A percentile compares a stretch with the other conserved stretches of the same genome.
These are phyloP conservation scores for Entomortierella parvispora DNA, from an alignment of 192 early-diverging fungal genomes.

Conservation along the genomic window DNA sequence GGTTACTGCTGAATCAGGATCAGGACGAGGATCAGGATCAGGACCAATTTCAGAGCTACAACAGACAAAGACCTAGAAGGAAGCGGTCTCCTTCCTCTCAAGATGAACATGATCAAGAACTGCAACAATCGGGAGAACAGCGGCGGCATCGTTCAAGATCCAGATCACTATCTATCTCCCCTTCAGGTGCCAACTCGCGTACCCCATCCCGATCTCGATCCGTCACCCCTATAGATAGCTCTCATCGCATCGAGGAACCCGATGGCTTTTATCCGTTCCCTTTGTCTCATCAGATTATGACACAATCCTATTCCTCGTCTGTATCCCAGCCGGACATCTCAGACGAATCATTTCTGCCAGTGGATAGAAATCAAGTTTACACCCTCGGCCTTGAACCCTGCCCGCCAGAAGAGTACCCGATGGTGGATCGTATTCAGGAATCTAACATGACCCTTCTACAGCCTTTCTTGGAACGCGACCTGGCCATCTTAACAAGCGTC, in stretches of 20 bases:
- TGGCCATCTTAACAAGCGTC: constrained; percentile 22
- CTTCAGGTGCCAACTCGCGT: constrained; percentile 1
- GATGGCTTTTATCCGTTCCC: not conserved
- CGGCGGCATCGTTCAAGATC: constrained; percentile 14
- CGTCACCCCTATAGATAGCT: constrained; percentile 39
- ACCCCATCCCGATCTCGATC: constrained; percentile 17
- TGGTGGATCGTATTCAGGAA: constrained; percentile 11
- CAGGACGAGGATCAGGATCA: too few species aligned
- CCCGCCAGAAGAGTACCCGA: constrained; percentile 6
- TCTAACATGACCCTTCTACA: constrained; percentile 8
- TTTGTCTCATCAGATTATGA: too few species aligned
- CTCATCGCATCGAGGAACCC: constrained; percentile 16
- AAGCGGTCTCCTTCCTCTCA: not conserved
- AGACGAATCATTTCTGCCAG: not conserved
- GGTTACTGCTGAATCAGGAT: too few species aligned
- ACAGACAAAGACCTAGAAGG: too few species aligned
- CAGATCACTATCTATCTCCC: constrained; percentile 6
- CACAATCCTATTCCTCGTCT: not conserved
- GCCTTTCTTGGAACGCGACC: constrained; percentile 25
- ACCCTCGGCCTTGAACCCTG: constrained; percentile 13
- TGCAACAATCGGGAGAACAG: not conserved
- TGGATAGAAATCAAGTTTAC: constrained; percentile 20
- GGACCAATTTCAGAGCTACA: too few species aligned
- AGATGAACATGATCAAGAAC: not conserved
- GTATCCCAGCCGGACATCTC: too few species aligned